Evolutionary conservation across 192 early-diverging fungal genomes (phyloP).

Genomic region (Rhizophagus prolifer): DNA sequence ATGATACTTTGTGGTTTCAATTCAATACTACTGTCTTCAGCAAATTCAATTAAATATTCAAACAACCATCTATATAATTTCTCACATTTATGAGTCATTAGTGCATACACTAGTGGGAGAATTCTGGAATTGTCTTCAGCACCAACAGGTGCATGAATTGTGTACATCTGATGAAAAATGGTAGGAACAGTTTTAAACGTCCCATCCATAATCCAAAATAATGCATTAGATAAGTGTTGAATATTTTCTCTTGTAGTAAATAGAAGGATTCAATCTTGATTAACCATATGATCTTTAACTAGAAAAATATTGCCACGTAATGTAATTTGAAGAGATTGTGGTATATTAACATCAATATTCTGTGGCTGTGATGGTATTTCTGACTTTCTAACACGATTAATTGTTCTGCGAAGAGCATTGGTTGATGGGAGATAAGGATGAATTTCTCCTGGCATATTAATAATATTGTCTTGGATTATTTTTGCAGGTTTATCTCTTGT

Average conservation of each 20-base stretch:
- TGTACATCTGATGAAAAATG: background rate
- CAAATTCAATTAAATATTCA: background rate
- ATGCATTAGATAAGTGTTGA: background rate
- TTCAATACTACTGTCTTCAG: background rate
- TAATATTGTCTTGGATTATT: constrained; percentile 3
- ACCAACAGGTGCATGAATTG: constrained; percentile 10
- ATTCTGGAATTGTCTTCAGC: background rate
- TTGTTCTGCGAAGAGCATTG: background rate
- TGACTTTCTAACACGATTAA: no score
- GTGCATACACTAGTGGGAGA: background rate
- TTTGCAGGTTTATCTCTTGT: background rate
- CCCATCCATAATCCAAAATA: constrained; percentile 12
- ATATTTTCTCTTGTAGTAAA: constrained; percentile 9
- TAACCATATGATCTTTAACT: background rate
- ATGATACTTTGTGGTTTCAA: background rate
- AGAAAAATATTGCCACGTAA: background rate
- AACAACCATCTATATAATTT: background rate
- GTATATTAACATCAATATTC: constrained; percentile 1
- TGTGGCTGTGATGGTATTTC: no score
- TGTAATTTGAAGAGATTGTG: background rate
- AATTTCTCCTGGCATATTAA: background rate
- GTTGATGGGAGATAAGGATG: background rate
- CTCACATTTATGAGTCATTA: background rate
- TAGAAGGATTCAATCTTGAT: background rate
- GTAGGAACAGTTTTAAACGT: constrained; percentile 15